Percentiles rank a stretch among this genome's conserved stretches.
Conservation (phyloP, 164 flowering plant genomes). For the Aristolochia fimbriata region DNA sequence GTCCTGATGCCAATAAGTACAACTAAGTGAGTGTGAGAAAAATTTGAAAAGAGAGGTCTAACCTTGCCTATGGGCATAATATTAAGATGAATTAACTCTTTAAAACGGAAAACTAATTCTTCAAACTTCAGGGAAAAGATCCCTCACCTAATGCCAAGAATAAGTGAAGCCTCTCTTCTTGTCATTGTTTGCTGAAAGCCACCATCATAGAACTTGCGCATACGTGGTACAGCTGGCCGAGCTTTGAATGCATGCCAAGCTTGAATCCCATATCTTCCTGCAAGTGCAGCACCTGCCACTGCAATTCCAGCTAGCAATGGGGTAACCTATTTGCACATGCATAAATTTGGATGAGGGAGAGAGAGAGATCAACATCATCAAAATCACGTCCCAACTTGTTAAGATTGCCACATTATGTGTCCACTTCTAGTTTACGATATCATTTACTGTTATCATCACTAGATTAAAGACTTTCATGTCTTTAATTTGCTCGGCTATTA, state of each 20-base stretch:
- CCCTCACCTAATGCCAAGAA: constrained; percentile 77
- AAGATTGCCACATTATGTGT: no score
- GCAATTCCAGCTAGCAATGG: constrained; percentile 73
- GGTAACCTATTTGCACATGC: constrained; percentile 34
- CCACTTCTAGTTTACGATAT: no score
- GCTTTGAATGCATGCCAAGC: constrained; percentile 91
- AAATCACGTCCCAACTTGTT: background rate
- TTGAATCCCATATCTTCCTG: constrained; percentile 67
- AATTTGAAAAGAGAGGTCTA: background rate
- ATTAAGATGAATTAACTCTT: background rate
- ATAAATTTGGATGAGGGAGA: background rate
- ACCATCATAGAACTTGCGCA: constrained; percentile 84
- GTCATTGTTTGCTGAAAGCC: constrained; percentile 89
- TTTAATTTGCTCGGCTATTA: no score
- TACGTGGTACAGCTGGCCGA: constrained; percentile 50
- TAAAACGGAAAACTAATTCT: background rate
- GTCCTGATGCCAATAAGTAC: no score
- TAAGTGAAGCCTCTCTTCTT: constrained; percentile 83
- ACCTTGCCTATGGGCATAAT: background rate
- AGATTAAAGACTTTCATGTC: no score
- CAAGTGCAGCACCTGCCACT: constrained; percentile 78
- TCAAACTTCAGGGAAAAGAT: background rate
- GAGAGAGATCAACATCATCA: background rate
- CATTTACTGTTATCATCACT: no score
- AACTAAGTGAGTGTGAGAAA: no score